Base-by-base conservation (phyloP, 169 alveolate genomes). In the Cryptosporidium muris region DNA sequence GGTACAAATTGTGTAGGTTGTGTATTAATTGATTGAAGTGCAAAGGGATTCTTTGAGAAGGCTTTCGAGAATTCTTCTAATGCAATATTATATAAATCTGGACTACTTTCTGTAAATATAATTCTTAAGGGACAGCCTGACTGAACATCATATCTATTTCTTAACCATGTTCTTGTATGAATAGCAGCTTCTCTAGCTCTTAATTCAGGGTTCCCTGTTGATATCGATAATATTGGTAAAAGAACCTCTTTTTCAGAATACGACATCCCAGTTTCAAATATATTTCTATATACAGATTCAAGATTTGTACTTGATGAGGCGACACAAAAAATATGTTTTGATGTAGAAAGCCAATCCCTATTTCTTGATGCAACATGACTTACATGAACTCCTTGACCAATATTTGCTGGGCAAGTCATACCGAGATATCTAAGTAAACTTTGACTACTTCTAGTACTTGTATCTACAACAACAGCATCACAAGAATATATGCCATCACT, bases 391-490 rank as follows among this genome's bases (percentile, higher is more conserved):
- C 40, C 16, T 14, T n/a, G n/a, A 4, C 16, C 51, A 34, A 67
- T 4, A 5, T 43, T 12, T 3, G 49, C 49, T 1, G 85, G 85
- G 38, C 85, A 74, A 34, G 67, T 43, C 4, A 74, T 38, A 34
- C 85, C 67, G 1, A 68, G 74, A 25, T 60, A 11, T 3, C 14
- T 7, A 12, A 74, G 52, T 43, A 74, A 14, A 4, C 36, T 34
- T 58, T 2, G 4, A 43, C 34, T 36, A 1, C 1, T 58, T 9
- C 51, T 2, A 37, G 14, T 53, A 12, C 2, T 74, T 16, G 85
- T 58, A 45, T 74, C 85, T 38, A 74, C 62, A 5, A 74, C 85
- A 8, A 74, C 42, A 4, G 68, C 62, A 74, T 74, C 85, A 37
- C 85, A 74, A 9, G 45, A 42, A 25, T 25, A 25, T 25, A 25